Evolutionary conservation across 305 asterid species (phyloP).

Genomic region (Plantago rigida): DNA sequence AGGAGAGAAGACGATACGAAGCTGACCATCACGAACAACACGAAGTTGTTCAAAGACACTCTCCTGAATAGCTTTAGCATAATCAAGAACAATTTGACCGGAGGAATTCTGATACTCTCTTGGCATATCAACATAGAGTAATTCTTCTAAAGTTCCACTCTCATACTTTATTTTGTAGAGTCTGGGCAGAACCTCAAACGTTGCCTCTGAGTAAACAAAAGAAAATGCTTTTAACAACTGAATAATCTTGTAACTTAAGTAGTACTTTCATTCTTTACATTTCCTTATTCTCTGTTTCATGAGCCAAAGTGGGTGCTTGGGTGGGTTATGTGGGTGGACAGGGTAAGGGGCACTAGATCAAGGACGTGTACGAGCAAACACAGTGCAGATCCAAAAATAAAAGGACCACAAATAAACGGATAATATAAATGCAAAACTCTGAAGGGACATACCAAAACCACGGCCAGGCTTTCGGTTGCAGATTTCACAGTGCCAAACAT

Average conservation of each 20-base stretch:
- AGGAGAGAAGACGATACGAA: constrained; percentile 68
- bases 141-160: constrained; percentile 68
- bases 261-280: not conserved
- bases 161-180: constrained; percentile 71
- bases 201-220: constrained; percentile 51
- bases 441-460: constrained; percentile 59
- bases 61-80: constrained; percentile 76
- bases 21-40: constrained; percentile 75
- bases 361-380: not conserved
- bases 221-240: constrained; percentile 24
- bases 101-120: constrained; percentile 61
- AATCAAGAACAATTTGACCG: constrained; percentile 68
- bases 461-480: constrained; percentile 80
- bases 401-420: constrained; percentile 9
- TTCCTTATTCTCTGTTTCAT: no score
- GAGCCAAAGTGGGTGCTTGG: no score
- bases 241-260: not conserved
- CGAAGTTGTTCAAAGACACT: constrained; percentile 73
- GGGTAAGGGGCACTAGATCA: not conserved
- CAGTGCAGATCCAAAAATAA: constrained; percentile 10
- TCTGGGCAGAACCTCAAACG: constrained; percentile 70
- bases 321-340: no score
- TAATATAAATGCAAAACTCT: constrained; percentile 8
- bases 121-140: constrained; percentile 71
- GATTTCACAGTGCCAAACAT: constrained; percentile 74